These are phyloP conservation scores for Alectoria sarmentosa DNA, from an alignment of 495 filamentous ascomycete species.

Conservation along the genomic window DNA sequence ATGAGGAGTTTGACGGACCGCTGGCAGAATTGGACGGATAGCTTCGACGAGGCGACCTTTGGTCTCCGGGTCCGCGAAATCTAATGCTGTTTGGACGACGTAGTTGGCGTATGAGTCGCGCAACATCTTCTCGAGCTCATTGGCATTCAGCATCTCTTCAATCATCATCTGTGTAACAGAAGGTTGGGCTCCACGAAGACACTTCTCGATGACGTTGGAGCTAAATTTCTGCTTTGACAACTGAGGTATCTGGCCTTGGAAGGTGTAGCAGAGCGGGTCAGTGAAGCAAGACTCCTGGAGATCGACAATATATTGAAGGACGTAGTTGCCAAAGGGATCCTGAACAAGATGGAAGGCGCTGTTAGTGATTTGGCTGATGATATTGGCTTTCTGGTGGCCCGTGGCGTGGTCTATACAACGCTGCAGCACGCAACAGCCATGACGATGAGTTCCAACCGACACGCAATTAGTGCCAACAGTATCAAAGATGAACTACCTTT, in stretches of 20 bases:
- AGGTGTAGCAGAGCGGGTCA: constrained; percentile 70
- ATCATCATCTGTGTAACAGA: constrained; percentile 71
- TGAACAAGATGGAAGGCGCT: constrained; percentile 80
- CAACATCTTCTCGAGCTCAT: constrained; percentile 77
- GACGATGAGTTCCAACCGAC: constrained; percentile 90
- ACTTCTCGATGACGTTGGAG: constrained; percentile 98
- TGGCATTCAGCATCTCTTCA: constrained; percentile 65
- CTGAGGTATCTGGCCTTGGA: constrained; percentile 61
- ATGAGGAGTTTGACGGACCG: constrained; percentile 81
- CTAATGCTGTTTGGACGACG: constrained; percentile 92
- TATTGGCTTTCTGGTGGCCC: constrained; percentile 75
- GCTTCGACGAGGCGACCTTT: constrained; percentile 69
- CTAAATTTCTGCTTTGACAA: constrained; percentile 98
- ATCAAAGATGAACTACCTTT: constrained; percentile 74
- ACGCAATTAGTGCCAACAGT: constrained; percentile 82
- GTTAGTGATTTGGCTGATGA: constrained; percentile 77
- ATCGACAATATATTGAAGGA: constrained; percentile 97
- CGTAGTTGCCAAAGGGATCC: constrained; percentile 97
- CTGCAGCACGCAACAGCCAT: constrained; percentile 96
- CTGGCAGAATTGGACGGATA: constrained; percentile 74
- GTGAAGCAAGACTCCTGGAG: constrained; percentile 77
- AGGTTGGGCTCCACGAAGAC: constrained; percentile 69
- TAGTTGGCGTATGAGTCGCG: constrained; percentile 94
- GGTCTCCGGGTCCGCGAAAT: constrained; percentile 65
- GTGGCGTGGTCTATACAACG: constrained; percentile 97